phyloP scores from a whole-genome alignment of 1,284 basidiomycete species.

The Nidula niveotomentosa region DNA sequence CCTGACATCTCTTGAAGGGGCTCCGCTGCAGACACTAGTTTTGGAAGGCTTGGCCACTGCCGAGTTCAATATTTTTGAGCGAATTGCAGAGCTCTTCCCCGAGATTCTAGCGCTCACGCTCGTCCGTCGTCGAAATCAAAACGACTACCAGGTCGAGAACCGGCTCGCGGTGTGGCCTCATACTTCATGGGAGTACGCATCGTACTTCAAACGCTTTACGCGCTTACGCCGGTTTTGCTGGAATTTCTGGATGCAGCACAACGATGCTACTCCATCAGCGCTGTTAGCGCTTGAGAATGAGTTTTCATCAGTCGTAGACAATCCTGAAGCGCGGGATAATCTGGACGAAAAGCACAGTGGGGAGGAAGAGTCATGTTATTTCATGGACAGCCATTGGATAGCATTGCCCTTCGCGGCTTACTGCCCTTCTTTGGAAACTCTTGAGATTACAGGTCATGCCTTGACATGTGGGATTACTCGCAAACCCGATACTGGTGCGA shows the following conservation, averaged over 20 bases:
- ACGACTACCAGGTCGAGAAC: neutral
- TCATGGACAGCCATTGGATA: neutral
- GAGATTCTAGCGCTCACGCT: neutral
- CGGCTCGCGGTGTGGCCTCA: neutral
- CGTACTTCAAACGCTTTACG: neutral
- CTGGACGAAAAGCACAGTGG: neutral
- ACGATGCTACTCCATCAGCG: neutral
- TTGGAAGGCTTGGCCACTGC: neutral
- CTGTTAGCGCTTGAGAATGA: neutral
- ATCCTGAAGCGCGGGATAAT: neutral
- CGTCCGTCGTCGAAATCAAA: neutral
- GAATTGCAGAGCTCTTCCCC: constrained; percentile 9
- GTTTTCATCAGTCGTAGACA: neutral
- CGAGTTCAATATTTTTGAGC: constrained; percentile 8
- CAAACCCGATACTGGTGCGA: neutral
- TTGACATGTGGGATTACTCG: neutral
- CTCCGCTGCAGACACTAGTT: constrained; percentile 14
- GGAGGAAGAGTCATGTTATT: neutral
- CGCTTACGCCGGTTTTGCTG: neutral
- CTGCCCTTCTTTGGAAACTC: neutral
- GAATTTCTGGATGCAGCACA: neutral
- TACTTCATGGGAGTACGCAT: neutral
- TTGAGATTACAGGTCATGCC: neutral
- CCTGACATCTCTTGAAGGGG: constrained; percentile 6
- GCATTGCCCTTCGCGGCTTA: neutral